A percentile compares a stretch with the other conserved stretches of the same genome.
Conservation (phyloP, 306 rosid genomes). For the Cucurbita argyrosperma region DNA sequence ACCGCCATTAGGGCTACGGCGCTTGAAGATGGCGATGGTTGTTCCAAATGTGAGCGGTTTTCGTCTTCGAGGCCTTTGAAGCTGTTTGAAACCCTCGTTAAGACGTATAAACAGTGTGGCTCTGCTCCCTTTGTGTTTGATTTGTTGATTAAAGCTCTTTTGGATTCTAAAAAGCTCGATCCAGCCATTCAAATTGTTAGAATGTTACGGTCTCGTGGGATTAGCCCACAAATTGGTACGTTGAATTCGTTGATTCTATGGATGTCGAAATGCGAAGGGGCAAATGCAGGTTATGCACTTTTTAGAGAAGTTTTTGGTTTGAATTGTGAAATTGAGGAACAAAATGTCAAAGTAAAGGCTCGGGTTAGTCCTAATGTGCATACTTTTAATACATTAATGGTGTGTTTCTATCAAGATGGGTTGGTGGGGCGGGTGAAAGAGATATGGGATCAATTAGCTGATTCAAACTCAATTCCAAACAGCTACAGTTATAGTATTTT, state of each 20-base stretch:
- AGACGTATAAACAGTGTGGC: conserved; percentile 38
- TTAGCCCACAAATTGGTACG: conserved; percentile 40
- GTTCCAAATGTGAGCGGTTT: not conserved
- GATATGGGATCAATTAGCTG: conserved; percentile 45
- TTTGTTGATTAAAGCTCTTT: conserved; percentile 46
- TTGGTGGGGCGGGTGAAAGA: conserved; percentile 28
- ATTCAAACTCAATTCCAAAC: conserved; percentile 28
- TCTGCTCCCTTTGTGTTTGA: conserved; percentile 79
- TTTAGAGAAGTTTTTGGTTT: conserved; percentile 47
- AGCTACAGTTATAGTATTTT: conserved; percentile 39
- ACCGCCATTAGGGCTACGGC: conserved; percentile 25
- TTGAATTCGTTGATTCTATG: conserved; percentile 48
- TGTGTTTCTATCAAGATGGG: conserved; percentile 45
- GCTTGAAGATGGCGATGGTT: not conserved
- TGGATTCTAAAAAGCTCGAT: conserved; percentile 38
- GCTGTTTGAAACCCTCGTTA: conserved; percentile 47
- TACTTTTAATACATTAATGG: conserved; percentile 53
- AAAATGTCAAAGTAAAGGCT: conserved; percentile 18
- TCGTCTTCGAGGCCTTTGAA: conserved; percentile 24
- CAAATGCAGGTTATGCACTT: conserved; percentile 29
- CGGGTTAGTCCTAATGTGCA: conserved; percentile 42
- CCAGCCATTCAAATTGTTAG: conserved; percentile 33
- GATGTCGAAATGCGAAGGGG: conserved; percentile 30
- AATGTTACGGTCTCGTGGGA: conserved; percentile 50
- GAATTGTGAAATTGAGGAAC: conserved; percentile 9